Base-by-base conservation (phyloP, 805 yeast species). In the Candida ficus region DNA sequence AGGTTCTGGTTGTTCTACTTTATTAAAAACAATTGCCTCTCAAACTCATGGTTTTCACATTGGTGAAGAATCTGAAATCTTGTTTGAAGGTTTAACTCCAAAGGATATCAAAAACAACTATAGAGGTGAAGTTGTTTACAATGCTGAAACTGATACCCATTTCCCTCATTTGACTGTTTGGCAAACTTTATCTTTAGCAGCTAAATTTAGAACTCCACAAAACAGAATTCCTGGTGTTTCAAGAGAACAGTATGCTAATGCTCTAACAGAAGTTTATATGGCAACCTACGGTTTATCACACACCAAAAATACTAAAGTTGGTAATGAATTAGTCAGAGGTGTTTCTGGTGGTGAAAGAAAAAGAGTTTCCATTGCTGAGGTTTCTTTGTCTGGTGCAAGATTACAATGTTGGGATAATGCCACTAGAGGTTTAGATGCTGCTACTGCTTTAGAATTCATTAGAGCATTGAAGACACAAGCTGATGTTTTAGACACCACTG, bases 341-440 rank as follows among this genome's bases (percentile, higher is more conserved):
- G 78, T 81, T 33, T 79, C 85, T 22, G 88, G 87, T 58, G 88
- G 87, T 64, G 84, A 80, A 61, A 66, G 87, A 51, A 80, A 80
- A 60, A 75, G 87, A 66, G 86, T 80, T 17, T 78, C 85, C 13
- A 78, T 80, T 51, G 84, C 83, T 12, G 87, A 80, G 60, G 83
- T 72, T 35, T 53, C 70, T 13, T 50, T 67, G 21, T 57, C 68
- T 38, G 78, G 77, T 45, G 72, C 80, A 23, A 62, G 61, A 43
- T 48, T 72, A 30, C 73, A 69, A 49, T 71, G 75, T 57, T 72
- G 75, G 75, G 77, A 76, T 66, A 76, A 76, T 46, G 74, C 81
- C n/a, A 76, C 83, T 13, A 71, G 81, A 67, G 83, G 83, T 48
- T 67, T 76, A 57, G 83, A 76, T 63, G 67, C 83, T 14, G 80